A percentile compares a stretch with the other conserved stretches of the same genome.
Evolutionary conservation across 495 filamentous ascomycete species (phyloP).

Genomic region (Penicillium paxilli): DNA sequence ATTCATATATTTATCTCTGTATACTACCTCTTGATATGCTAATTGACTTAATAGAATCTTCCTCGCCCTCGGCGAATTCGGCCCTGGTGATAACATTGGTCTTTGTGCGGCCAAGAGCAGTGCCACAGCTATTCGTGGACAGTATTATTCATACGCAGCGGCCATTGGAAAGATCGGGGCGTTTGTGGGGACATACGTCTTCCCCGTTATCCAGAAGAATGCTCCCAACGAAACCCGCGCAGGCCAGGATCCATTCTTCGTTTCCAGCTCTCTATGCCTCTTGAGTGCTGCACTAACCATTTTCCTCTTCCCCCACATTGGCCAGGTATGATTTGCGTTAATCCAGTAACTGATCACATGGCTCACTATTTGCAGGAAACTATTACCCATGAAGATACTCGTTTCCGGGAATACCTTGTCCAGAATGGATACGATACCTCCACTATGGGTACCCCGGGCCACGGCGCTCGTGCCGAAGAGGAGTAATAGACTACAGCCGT

Average conservation of each 20-base stretch:
- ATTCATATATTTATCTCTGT: background rate
- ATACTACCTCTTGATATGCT: background rate
- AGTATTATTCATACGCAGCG: constrained; percentile 90
- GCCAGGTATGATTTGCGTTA: constrained; percentile 46
- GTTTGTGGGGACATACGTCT: constrained; percentile 84
- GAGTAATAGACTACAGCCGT: constrained; percentile 5
- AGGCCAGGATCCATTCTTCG: constrained; percentile 82
- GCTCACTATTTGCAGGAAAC: constrained; percentile 50
- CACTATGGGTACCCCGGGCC: constrained; percentile 55
- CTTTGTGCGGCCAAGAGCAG: constrained; percentile 83
- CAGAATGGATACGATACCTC: constrained; percentile 68
- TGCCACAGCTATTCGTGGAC: constrained; percentile 81
- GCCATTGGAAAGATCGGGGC: constrained; percentile 85
- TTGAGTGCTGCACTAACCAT: constrained; percentile 59
- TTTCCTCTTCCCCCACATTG: constrained; percentile 63
- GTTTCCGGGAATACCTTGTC: constrained; percentile 68
- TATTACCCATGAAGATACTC: constrained; percentile 66
- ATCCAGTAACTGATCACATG: background rate
- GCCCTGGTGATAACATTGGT: constrained; percentile 90
- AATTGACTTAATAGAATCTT: constrained; percentile 60
- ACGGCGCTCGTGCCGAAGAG: constrained; percentile 1
- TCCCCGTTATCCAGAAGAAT: constrained; percentile 66
- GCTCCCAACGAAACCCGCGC: constrained; percentile 59
- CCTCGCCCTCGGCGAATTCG: constrained; percentile 78
- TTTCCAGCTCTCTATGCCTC: constrained; percentile 64